Evolutionary conservation across 2,329 filamentous ascomycete species (phyloP), one percentile per base, ranked within the genome.

Genomic region (Botrytis fragariae): DNA sequence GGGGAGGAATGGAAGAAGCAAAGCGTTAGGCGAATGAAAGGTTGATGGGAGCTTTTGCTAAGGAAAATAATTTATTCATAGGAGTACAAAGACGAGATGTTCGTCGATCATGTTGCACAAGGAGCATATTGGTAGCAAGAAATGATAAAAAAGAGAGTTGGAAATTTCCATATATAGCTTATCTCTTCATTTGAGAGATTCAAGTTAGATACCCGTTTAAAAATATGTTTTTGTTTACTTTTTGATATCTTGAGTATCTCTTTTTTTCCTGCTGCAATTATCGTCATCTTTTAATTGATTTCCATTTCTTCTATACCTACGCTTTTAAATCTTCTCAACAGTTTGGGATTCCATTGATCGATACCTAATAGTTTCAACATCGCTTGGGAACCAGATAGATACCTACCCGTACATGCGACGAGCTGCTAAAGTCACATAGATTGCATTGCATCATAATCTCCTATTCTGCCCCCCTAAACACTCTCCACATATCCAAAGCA

Each of bases 181-280:
- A 67, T 67, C 14, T 54, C 45, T 29, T 39, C n/a, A 63, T 39
- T 63, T 9, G 37, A 63, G 37, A 63, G 25, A 22, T 42, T n/a
- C 60, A 63, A 67, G 63, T 64, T 44, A 64, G 62, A 64, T 64
- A 64, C 62, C 62, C 62, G 62, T 64, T 64, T 32, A 45, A 29
- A 45, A 64, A 22, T 64, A 10, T 12, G 25, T 39, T 61, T n/a
- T 39, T 61, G 35, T n/a, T 61, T 61, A 22, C 22, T 37, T 61
- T 16, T 39, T 25, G 22, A 39, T 39, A n/a, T 54, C 25, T 14
- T 14, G 7, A 16, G 35, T 16, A n/a, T 61, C 18, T 59, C 57
- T 1, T 18, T 22, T 57, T 29, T 29, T 3, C 0, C 32, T 16
- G 51, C 6, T 57, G n/a, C 14, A 32, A 29, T 18, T 29, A 7